Conservation (phyloP, 73 alveolate genomes). For the Tetrahymena elliotti region DNA sequence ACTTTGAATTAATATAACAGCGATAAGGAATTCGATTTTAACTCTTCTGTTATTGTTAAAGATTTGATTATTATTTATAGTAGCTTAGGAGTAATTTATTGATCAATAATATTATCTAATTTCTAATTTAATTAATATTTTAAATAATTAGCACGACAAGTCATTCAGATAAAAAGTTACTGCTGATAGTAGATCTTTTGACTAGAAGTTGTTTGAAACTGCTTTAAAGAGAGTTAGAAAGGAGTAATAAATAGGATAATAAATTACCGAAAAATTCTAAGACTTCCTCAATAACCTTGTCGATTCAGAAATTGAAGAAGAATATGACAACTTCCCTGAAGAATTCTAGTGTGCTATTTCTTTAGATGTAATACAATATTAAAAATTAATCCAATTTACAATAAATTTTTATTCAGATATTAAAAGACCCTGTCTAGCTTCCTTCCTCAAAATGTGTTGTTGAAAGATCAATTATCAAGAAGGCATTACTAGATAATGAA, state of each 20-base stretch:
- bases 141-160: constrained; percentile 34
- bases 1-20: not conserved
- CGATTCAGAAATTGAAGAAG: constrained; percentile 17
- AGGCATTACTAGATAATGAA: constrained; percentile 38
- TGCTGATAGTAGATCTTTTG: constrained; percentile 54
- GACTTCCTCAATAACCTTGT: constrained; percentile 35
- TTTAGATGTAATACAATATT: constrained; percentile 1
- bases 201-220: constrained; percentile 29
- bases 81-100: constrained; percentile 48
- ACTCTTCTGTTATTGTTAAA: constrained; percentile 56
- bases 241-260: constrained; percentile 3
- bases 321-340: not conserved
- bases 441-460: constrained; percentile 58
- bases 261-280: constrained; percentile 10
- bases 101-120: constrained; percentile 26
- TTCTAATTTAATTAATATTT: not conserved
- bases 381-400: constrained; percentile 60
- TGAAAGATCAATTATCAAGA: constrained; percentile 57
- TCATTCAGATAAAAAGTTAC: constrained; percentile 43
- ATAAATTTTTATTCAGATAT: constrained; percentile 24
- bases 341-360: not conserved
- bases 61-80: constrained; percentile 39
- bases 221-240: constrained; percentile 47
- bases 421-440: constrained; percentile 65
- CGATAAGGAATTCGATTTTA: constrained; percentile 43